A percentile compares a stretch with the other conserved stretches of the same genome.
Evolutionary conservation across 179 eudicot species (phyloP).

Genomic region (Heliamphora pulchella): DNA sequence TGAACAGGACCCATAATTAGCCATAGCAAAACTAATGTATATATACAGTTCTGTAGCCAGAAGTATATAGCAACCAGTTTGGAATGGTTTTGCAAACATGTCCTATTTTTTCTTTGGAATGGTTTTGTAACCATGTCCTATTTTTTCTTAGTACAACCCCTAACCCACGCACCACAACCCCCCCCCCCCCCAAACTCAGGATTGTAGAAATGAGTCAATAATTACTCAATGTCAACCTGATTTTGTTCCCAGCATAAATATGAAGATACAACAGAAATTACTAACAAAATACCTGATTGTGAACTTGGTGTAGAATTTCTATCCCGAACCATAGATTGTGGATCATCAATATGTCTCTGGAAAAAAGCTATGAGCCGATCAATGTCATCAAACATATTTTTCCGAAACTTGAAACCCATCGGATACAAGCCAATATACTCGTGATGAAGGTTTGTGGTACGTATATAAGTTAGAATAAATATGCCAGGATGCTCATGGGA

Average conservation of each 20-base stretch:
- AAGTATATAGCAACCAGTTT: neutral
- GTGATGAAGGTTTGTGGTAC: slow-evolving; percentile 89
- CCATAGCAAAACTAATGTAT: too few relatives aligned
- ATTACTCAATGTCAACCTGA: neutral
- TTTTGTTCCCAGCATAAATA: neutral
- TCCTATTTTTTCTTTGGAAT: neutral
- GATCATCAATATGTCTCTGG: slow-evolving; percentile 90
- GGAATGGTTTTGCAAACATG: neutral
- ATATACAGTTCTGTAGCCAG: too few relatives aligned
- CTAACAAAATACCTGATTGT: slow-evolving; percentile 46
- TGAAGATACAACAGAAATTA: neutral
- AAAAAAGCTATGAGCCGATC: slow-evolving; percentile 85
- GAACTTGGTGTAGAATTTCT: slow-evolving; percentile 30
- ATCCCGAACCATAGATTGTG: slow-evolving; percentile 55
- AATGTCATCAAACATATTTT: slow-evolving; percentile 73
- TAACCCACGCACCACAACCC: too few relatives aligned
- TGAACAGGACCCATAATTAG: too few relatives aligned
- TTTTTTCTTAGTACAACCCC: neutral
- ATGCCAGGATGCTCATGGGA: slow-evolving; percentile 96
- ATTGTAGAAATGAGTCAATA: neutral
- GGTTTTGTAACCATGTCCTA: neutral
- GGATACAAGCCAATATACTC: slow-evolving; percentile 89
- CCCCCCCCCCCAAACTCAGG: neutral
- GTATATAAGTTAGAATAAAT: slow-evolving; percentile 75
- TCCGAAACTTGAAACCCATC: slow-evolving; percentile 87